Base-by-base conservation (phyloP, 108 stramenopile genomes). In the Skeletonema tropicum region DNA sequence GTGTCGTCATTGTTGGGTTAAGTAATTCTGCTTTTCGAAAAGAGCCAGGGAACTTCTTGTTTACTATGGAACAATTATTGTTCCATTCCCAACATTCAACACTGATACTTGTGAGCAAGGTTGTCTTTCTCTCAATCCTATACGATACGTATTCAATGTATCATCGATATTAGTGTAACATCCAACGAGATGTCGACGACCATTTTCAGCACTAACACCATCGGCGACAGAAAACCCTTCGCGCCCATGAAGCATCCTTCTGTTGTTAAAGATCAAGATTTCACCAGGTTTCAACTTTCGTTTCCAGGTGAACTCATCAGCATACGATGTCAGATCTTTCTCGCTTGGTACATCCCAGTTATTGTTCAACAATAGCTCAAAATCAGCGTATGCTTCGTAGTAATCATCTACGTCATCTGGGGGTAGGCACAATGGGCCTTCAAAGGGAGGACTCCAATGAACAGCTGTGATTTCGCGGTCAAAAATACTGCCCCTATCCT, bases 361-460 rank as follows among this genome's bases (percentile, higher is more conserved):
- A 55, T 71, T 59, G 49, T 92, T 82, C 57, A 94, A 45, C 59
- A 94, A 74, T 25, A 52, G 66, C 57, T 88, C 90, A 58, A 92
- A 86, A 46, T 88, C 93, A 57, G 88, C 76, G 60, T 90, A 90
- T 9, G 93, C 90, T 33, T 66, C 57, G 26, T 86, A 79, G 52
- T 92, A 94, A 26, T 82, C 71, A 35, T 86, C 84, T 12, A 84
- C 73, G 19, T 63, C 72, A 17, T 76, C 64, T 31, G 80, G 72
- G 26, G 79, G 70, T 45, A 85, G 57, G 55, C 45, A 38, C 21
- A 88, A 49, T n/a, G 93, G 93, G 15, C 90, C 93, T 70, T 94
- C 90, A 87, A 94, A 94, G 0, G 93, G 90, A 35, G 93, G 93
- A 52, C 77, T 78, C 93, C 93, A 94, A 73, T 89, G 60, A 10